Conservation (phyloP, 306 rosid genomes). For the Cicer bijugum region DNA sequence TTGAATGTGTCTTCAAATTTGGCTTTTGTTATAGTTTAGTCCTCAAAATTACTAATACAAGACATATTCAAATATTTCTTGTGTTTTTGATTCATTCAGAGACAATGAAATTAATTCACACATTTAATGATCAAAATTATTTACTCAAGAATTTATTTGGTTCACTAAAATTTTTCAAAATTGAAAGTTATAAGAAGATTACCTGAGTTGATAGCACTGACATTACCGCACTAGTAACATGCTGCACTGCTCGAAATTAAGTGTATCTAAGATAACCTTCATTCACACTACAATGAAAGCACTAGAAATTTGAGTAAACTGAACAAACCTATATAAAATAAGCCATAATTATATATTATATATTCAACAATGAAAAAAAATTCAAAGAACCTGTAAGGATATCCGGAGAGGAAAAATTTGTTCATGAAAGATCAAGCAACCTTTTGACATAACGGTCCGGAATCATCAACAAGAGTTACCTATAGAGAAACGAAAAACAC, state of each 20-base stretch:
- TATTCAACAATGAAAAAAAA: background rate
- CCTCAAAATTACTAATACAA: too few species aligned
- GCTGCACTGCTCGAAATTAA: slow-evolving; percentile 91
- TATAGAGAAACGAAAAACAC: slow-evolving; percentile 32
- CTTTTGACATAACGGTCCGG: slow-evolving; percentile 62
- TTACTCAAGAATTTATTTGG: background rate
- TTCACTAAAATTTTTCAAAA: background rate
- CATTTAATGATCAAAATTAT: too few species aligned
- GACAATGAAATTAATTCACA: too few species aligned
- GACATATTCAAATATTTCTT: too few species aligned
- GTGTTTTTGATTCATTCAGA: too few species aligned
- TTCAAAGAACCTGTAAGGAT: slow-evolving; percentile 72
- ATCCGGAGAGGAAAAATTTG: slow-evolving; percentile 89
- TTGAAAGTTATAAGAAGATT: slow-evolving; percentile 39
- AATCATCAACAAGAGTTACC: slow-evolving; percentile 71
- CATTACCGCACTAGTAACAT: slow-evolving; percentile 77
- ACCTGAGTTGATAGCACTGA: slow-evolving; percentile 97
- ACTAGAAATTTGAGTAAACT: background rate
- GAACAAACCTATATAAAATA: background rate
- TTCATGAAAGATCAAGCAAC: slow-evolving; percentile 68
- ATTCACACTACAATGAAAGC: slow-evolving; percentile 64
- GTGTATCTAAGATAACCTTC: slow-evolving; percentile 96
- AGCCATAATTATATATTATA: background rate
- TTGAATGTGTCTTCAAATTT: too few species aligned
- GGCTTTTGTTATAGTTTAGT: too few species aligned